Percentiles rank a stretch among this genome's conserved stretches.
These are phyloP conservation scores for Paragyromitra xinjiangensis DNA, from an alignment of 495 filamentous ascomycete species.

Conservation along the genomic window DNA sequence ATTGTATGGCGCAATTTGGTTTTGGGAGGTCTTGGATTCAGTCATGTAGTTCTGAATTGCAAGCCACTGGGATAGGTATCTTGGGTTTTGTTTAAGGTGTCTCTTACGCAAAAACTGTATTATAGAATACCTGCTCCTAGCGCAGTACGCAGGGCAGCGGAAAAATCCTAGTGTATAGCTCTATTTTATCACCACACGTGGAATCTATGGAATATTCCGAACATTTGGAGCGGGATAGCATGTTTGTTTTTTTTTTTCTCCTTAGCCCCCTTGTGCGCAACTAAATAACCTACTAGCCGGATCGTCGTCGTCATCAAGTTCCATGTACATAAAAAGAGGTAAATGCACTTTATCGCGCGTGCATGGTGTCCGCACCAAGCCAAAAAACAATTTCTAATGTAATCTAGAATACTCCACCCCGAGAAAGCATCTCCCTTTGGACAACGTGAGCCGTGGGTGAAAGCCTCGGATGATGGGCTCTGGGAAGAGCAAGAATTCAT, in stretches of 20 bases:
- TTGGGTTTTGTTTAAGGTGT: conserved; percentile 45
- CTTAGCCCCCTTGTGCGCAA: not conserved
- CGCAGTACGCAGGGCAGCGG: conserved; percentile 34
- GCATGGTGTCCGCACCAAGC: not conserved
- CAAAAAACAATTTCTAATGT: conserved; percentile 22
- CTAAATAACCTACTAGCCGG: not conserved
- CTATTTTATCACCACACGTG: conserved; percentile 28
- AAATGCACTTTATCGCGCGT: not conserved
- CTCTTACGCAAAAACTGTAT: conserved; percentile 46
- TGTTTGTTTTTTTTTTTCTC: not conserved
- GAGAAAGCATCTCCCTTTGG: conserved; percentile 1
- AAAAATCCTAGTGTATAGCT: conserved; percentile 45
- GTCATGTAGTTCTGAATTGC: conserved; percentile 36
- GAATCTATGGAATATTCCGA: conserved; percentile 8
- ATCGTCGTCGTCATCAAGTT: conserved; percentile 15
- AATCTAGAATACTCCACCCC: not conserved
- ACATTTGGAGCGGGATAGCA: not conserved
- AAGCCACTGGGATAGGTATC: conserved; percentile 39
- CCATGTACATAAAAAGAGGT: not conserved
- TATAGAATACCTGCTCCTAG: conserved; percentile 49
- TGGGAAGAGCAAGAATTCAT: conserved; percentile 39
- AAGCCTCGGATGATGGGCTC: conserved; percentile 27
- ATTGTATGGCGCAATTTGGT: conserved; percentile 52
- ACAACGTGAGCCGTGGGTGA: not conserved
- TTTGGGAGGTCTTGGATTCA: conserved; percentile 37